Percentiles rank a stretch among this genome's conserved stretches.
These are phyloP conservation scores for Sarocladium brachiariae DNA, from an alignment of 2,329 filamentous ascomycete genomes.

Conservation along the genomic window DNA sequence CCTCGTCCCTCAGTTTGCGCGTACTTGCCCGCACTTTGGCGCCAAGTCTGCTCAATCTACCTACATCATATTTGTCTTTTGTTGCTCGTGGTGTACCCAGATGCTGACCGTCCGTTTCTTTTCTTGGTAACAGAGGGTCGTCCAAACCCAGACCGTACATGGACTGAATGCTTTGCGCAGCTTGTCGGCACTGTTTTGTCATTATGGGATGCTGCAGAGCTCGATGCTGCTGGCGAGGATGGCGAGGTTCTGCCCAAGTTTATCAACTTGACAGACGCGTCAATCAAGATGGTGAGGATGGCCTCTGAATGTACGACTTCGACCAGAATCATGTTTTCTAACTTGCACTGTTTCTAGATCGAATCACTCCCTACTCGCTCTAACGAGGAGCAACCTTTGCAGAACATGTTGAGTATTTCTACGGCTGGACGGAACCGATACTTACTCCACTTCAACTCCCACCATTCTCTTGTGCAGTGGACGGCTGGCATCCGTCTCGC, in stretches of 20 bases:
- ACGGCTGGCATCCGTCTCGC: slow-evolving; percentile 87
- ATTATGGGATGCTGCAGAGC: slow-evolving; percentile 87
- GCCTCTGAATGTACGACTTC: slow-evolving; percentile 3
- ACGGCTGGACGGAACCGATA: slow-evolving; percentile 95
- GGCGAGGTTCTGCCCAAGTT: slow-evolving; percentile 85
- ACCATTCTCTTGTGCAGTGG: slow-evolving; percentile 91
- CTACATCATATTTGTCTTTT: too few species aligned
- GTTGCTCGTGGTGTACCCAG: slow-evolving; percentile 3
- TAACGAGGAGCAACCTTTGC: slow-evolving; percentile 67
- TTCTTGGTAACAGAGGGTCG: slow-evolving; percentile 59
- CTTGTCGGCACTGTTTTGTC: slow-evolving; percentile 92
- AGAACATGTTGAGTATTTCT: slow-evolving; percentile 92
- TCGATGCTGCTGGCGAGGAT: slow-evolving; percentile 80
- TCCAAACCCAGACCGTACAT: slow-evolving; percentile 77
- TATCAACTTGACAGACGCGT: slow-evolving; percentile 94
- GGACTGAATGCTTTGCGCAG: slow-evolving; percentile 96
- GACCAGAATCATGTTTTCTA: slow-evolving; percentile 14
- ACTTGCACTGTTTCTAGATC: slow-evolving; percentile 46
- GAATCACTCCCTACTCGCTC: slow-evolving; percentile 84
- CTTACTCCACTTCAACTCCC: slow-evolving; percentile 90
- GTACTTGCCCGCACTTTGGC: slow-evolving; percentile 6
- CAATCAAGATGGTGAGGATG: slow-evolving; percentile 82
- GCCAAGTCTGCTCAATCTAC: slow-evolving; percentile 13
- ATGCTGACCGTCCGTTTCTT: not conserved
- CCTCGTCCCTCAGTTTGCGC: slow-evolving; percentile 2